Evolutionary conservation across 2,329 filamentous ascomycete species (phyloP).

Genomic region (Verticillium tricorpus): DNA sequence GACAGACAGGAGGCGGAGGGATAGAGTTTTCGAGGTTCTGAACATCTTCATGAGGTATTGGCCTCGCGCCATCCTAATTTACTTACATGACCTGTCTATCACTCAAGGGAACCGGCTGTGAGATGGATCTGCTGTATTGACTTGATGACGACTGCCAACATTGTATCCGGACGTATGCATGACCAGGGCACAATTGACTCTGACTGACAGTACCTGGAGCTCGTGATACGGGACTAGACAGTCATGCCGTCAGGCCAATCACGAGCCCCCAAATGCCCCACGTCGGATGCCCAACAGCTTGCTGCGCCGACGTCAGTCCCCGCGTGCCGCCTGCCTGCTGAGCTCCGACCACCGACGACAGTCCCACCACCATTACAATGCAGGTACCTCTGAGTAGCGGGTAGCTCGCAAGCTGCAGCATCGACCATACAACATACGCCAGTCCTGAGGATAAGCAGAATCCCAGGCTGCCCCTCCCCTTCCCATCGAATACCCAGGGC

Average conservation of each 20-base stretch:
- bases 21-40: conserved; percentile 1
- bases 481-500: not conserved
- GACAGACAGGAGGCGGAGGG: not conserved
- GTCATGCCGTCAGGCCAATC: not conserved
- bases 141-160: no score
- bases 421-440: not conserved
- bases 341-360: not conserved
- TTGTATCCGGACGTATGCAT: no score
- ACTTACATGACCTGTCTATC: not conserved
- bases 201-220: not conserved
- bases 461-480: not conserved
- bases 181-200: no score
- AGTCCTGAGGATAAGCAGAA: not conserved
- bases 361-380: not conserved
- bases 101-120: not conserved
- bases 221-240: not conserved
- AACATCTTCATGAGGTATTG: not conserved
- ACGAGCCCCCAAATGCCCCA: not conserved
- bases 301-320: conserved; percentile 1
- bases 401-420: not conserved
- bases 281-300: not conserved
- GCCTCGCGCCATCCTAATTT: not conserved
- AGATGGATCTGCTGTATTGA: not conserved
- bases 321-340: not conserved
- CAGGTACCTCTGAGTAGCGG: not conserved